Conservation (phyloP, 352 stramenopile species). For the Pythium dissimile region DNA sequence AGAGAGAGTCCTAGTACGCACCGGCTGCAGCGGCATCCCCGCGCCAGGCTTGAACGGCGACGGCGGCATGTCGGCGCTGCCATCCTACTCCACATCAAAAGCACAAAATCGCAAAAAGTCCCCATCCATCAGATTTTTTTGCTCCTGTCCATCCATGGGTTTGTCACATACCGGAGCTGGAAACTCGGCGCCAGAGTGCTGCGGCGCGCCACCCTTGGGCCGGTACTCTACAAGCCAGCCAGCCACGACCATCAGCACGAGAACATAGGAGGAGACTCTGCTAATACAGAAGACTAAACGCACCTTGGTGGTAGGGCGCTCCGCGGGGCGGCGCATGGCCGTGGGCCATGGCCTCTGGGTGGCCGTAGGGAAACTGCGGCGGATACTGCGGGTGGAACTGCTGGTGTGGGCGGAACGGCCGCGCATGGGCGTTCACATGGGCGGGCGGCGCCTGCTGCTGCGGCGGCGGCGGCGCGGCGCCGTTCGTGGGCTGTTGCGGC, state of each 20-base stretch:
- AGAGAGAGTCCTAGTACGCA: slow-evolving; percentile 2
- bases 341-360: slow-evolving; percentile 11
- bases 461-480: neutral
- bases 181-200: slow-evolving; percentile 4
- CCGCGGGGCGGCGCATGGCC: slow-evolving; percentile 10
- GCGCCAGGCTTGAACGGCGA: slow-evolving; percentile 20
- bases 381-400: slow-evolving; percentile 7
- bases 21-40: slow-evolving; percentile 19
- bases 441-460: slow-evolving; percentile 9
- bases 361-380: slow-evolving; percentile 19
- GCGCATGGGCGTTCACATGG: slow-evolving; percentile 21
- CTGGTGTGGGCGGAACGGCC: slow-evolving; percentile 17
- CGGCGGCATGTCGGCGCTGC: slow-evolving; percentile 17
- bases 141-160: neutral
- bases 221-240: slow-evolving; percentile 12
- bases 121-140: neutral
- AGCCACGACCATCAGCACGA: neutral
- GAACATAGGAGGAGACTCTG: neutral
- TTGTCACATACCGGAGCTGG: slow-evolving; percentile 8
- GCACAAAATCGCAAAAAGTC: neutral
- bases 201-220: slow-evolving; percentile 12
- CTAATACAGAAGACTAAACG: neutral
- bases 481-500: slow-evolving; percentile 8
- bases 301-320: slow-evolving; percentile 11
- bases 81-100: slow-evolving; percentile 14